Conservation (phyloP, 768 basidiomycete genomes). For the Auricularia heimuer region DNA sequence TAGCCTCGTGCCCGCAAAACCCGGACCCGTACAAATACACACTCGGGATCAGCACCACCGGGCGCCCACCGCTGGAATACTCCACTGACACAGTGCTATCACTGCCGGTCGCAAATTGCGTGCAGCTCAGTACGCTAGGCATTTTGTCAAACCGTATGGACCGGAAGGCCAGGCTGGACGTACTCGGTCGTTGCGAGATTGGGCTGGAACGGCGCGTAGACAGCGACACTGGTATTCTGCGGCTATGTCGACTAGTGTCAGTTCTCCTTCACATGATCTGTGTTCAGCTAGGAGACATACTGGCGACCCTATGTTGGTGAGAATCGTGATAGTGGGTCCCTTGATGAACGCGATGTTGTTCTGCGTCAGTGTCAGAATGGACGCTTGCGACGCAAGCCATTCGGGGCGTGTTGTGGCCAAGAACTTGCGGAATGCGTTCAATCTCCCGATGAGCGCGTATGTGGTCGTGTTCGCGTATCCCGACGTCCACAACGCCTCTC, state of each 20-base stretch:
- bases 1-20: constrained; percentile 37
- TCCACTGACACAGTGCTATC: constrained; percentile 49
- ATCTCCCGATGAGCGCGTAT: constrained; percentile 46
- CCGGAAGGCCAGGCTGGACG: constrained; percentile 15
- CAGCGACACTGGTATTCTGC: constrained; percentile 44
- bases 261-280: background rate
- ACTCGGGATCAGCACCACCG: constrained; percentile 40
- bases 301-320: constrained; percentile 68
- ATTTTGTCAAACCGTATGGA: background rate
- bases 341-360: constrained; percentile 57
- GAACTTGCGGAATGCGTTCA: constrained; percentile 64
- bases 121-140: constrained; percentile 52
- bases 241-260: constrained; percentile 29
- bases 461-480: constrained; percentile 47
- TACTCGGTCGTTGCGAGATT: constrained; percentile 49
- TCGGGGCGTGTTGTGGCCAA: constrained; percentile 35
- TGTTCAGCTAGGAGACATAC: constrained; percentile 25
- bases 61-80: constrained; percentile 54
- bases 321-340: constrained; percentile 47
- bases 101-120: constrained; percentile 59
- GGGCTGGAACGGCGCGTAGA: constrained; percentile 43
- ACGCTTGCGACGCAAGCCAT: constrained; percentile 43
- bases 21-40: constrained; percentile 25
- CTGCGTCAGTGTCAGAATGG: constrained; percentile 41
- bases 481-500: constrained; percentile 68